Evolutionary conservation across 345 rosid genomes (phyloP), one percentile per base, ranked within the genome.

Genomic region (Clausena lansium): DNA sequence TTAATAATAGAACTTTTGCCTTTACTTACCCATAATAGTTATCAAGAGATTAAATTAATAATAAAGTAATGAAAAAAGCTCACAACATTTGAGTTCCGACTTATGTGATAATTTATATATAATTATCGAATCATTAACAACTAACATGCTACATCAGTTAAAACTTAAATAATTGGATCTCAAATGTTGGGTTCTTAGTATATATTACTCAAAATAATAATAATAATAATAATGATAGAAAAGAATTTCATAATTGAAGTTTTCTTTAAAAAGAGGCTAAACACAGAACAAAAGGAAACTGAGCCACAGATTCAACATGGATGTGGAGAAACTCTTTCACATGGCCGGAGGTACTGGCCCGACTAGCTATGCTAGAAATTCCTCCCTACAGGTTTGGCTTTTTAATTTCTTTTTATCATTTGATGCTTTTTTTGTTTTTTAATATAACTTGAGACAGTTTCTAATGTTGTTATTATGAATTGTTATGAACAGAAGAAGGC

Each of bases 291-390:
- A 19, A 65, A 17, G 9, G 4, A 33, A 33, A 20, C 41, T 52
- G 47, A 27, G 24, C 15, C 52, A 63, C n/a, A 47, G 61, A 63
- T 30, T 15, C 30, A 61, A 58, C 17, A 85, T 85, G 87, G 83
- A 82, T 77, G 82, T 85, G 54, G 81, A 77, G 81, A 82, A 77
- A 35, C 38, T 39, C 59, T 85, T 85, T 63, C 87, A 77, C 78
- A 85, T 85, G 87, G 68, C 77, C 41, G 88, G 80, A 36, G 91
- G 89, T 2, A 75, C 57, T 5, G 89, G 89, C 9, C 76, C 79
- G 22, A 79, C 80, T n/a, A 88, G 89, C 86, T 88, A 88, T 76
- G 84, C 91, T 68, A 75, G 74, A 27, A 88, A 86, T 75, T 88
- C 89, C 65, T 79, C 78, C 0, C 79, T 85, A 17, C 91, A 88